Percentiles rank a stretch among this genome's conserved stretches.
Conservation (phyloP, 495 filamentous ascomycete genomes). For the Xanthoparmelia taractica region DNA sequence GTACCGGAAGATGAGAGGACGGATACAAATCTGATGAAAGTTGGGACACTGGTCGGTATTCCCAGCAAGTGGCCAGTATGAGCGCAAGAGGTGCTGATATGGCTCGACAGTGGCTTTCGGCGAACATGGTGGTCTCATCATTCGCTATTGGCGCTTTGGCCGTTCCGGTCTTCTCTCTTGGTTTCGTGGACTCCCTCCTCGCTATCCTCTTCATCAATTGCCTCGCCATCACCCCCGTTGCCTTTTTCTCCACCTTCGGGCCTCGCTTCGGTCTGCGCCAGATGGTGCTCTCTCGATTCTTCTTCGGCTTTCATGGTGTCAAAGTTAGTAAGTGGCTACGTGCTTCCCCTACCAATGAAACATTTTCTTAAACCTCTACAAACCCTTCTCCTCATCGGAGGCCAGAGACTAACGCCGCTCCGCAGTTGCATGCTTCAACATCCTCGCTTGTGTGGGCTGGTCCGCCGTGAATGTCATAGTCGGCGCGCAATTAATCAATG, state of each 20-base stretch:
- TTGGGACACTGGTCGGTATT: constrained; percentile 63
- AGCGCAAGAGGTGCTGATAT: background rate
- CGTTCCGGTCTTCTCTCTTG: constrained; percentile 57
- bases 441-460: constrained; percentile 72
- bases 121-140: constrained; percentile 76
- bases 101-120: constrained; percentile 61
- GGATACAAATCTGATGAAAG: constrained; percentile 56
- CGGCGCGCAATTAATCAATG: constrained; percentile 72
- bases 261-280: constrained; percentile 72
- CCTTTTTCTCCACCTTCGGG: constrained; percentile 75
- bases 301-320: constrained; percentile 65
- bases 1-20: constrained; percentile 67
- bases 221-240: constrained; percentile 63
- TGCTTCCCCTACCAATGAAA: constrained; percentile 5
- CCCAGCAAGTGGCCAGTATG: background rate
- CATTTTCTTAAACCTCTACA: background rate
- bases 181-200: constrained; percentile 70
- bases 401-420: constrained; percentile 24
- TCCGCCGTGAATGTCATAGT: constrained; percentile 71
- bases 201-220: constrained; percentile 73
- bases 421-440: constrained; percentile 59
- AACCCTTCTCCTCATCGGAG: background rate
- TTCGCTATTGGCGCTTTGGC: constrained; percentile 74
- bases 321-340: constrained; percentile 55
- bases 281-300: constrained; percentile 80